Evolutionary conservation across 208 protist genomes (phyloP).

Genomic region (Wallacemonas collosoma): DNA sequence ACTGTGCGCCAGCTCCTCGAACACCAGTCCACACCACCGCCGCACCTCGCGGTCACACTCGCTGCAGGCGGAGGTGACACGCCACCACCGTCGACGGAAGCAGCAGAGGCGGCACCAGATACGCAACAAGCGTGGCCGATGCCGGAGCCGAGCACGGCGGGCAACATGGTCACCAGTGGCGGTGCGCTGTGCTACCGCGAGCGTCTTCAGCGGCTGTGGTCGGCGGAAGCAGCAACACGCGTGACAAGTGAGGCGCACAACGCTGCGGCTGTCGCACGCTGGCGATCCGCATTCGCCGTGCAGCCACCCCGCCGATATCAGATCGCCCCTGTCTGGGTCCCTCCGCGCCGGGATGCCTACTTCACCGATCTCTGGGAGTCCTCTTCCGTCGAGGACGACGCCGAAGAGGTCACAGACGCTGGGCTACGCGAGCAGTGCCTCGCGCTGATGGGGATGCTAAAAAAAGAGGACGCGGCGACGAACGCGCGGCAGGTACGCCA

Average conservation of each 20-base stretch:
- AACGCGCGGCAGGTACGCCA: background rate
- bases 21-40: slow-evolving; percentile 18
- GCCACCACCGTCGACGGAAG: background rate
- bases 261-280: slow-evolving; percentile 49
- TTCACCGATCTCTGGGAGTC: slow-evolving; percentile 52
- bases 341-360: slow-evolving; percentile 34
- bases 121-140: background rate
- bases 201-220: background rate
- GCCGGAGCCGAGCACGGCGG: too few relatives aligned
- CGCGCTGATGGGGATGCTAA: background rate
- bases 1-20: slow-evolving; percentile 25
- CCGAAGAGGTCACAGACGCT: slow-evolving; percentile 26
- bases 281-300: slow-evolving; percentile 28
- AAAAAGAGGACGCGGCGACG: too few relatives aligned
- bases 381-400: slow-evolving; percentile 49
- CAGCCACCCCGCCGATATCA: slow-evolving; percentile 26
- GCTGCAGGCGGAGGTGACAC: too few relatives aligned
- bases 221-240: slow-evolving; percentile 19
- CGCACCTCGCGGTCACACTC: background rate
- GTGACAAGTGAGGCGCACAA: slow-evolving; percentile 41
- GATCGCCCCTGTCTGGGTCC: slow-evolving; percentile 35
- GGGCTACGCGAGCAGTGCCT: slow-evolving; percentile 15
- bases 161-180: too few relatives aligned
- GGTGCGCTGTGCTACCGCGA: background rate
- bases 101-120: background rate